Evolutionary conservation across 2,329 filamentous ascomycete genomes (phyloP).

Genomic region (Exophiala phaeomuriformis): DNA sequence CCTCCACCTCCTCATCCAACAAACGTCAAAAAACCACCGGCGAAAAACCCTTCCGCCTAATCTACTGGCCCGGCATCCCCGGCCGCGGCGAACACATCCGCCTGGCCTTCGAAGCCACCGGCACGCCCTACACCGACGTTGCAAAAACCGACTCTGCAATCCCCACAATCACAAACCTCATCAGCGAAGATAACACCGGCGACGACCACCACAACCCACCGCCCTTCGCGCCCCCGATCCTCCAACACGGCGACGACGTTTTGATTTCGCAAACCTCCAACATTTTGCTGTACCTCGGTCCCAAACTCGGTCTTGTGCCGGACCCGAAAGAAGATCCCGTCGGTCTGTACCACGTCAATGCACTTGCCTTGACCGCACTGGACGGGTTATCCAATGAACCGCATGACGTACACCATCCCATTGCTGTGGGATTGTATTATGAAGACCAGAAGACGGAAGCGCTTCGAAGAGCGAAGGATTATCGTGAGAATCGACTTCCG

Average conservation of each 20-base stretch:
- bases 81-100: conserved; percentile 70
- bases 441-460: conserved; percentile 68
- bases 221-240: conserved; percentile 58
- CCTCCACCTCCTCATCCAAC: background rate
- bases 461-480: conserved; percentile 51
- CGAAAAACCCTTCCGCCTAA: conserved; percentile 11
- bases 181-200: conserved; percentile 34
- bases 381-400: conserved; percentile 64
- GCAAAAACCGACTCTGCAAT: conserved; percentile 49
- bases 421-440: conserved; percentile 55
- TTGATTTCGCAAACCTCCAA: conserved; percentile 63
- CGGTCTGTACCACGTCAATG: conserved; percentile 54
- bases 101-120: conserved; percentile 62
- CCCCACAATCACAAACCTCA: conserved; percentile 43
- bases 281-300: conserved; percentile 64
- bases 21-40: background rate
- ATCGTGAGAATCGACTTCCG: conserved; percentile 56
- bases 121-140: conserved; percentile 57
- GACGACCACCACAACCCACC: conserved; percentile 55
- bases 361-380: conserved; percentile 60
- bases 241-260: conserved; percentile 48
- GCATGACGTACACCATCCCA: conserved; percentile 70
- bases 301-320: conserved; percentile 47
- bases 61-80: conserved; percentile 51
- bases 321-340: conserved; percentile 39